A percentile compares a stretch with the other conserved stretches of the same genome.
Conservation (phyloP, 2,329 filamentous ascomycete species). For the Didymosphaeria variabile region DNA sequence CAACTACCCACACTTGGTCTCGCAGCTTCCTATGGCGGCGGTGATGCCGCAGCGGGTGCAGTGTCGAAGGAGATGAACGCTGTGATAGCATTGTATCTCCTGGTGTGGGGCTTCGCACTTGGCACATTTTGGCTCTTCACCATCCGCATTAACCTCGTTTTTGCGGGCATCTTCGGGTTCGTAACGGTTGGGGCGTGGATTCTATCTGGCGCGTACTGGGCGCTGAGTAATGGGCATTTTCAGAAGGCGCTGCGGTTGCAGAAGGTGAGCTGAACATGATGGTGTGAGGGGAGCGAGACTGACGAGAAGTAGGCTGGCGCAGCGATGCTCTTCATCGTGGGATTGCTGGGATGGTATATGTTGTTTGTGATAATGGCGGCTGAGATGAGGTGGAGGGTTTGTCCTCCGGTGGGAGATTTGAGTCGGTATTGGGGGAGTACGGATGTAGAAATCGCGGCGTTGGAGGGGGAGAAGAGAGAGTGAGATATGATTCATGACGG, state of each 20-base stretch:
- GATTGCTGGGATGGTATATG: constrained; percentile 62
- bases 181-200: constrained; percentile 58
- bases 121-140: constrained; percentile 63
- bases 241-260: constrained; percentile 55
- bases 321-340: constrained; percentile 57
- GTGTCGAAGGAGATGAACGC: constrained; percentile 59
- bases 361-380: constrained; percentile 63
- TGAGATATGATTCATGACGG: constrained; percentile 14
- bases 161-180: constrained; percentile 60
- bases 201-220: constrained; percentile 61
- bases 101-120: constrained; percentile 64
- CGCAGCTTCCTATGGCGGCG: constrained; percentile 55
- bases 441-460: constrained; percentile 36
- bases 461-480: constrained; percentile 40
- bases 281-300: neutral
- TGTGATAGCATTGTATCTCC: constrained; percentile 59
- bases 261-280: constrained; percentile 48
- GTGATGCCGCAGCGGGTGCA: constrained; percentile 55
- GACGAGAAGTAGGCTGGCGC: constrained; percentile 42
- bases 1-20: constrained; percentile 61
- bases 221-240: constrained; percentile 56
- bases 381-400: constrained; percentile 61
- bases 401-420: constrained; percentile 61
- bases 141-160: constrained; percentile 60
- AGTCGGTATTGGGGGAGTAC: constrained; percentile 58